phyloP scores from a whole-genome alignment of 768 basidiomycete species.

The Hygrophorus pudorinus region DNA sequence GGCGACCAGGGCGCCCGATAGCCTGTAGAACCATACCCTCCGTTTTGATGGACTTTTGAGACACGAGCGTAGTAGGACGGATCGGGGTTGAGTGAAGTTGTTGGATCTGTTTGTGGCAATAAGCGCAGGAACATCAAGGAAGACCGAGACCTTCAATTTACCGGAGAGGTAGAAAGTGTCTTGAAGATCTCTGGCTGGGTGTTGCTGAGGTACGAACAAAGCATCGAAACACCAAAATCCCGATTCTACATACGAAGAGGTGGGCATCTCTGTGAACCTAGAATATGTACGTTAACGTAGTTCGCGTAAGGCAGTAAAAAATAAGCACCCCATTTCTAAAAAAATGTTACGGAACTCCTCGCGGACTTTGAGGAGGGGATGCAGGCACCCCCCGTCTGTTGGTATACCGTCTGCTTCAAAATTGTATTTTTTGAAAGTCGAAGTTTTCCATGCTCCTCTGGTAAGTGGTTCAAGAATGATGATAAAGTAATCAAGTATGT shows the following conservation, averaged over 20 bases:
- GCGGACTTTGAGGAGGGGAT: conserved; percentile 93
- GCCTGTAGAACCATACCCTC: conserved; percentile 88
- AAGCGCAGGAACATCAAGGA: conserved; percentile 1
- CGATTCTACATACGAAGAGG: conserved; percentile 90
- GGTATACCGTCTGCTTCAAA: conserved; percentile 94
- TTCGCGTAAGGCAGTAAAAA: not conserved
- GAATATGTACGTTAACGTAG: conserved; percentile 1
- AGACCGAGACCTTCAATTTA: conserved; percentile 19
- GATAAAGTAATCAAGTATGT: not conserved
- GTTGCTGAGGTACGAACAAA: conserved; percentile 96
- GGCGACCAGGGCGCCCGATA: conserved; percentile 95
- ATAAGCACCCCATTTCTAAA: conserved; percentile 92
- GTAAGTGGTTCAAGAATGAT: conserved; percentile 5
- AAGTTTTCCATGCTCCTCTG: conserved; percentile 91
- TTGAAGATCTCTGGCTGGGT: conserved; percentile 94
- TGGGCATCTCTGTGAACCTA: conserved; percentile 99
- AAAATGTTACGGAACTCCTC: conserved; percentile 98
- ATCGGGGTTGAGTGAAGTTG: conserved; percentile 63
- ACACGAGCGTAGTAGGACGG: conserved; percentile 81
- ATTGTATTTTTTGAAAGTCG: conserved; percentile 96
- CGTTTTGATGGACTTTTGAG: conserved; percentile 72
- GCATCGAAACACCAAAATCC: conserved; percentile 99
- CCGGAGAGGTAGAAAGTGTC: conserved; percentile 99
- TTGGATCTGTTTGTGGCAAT: conserved; percentile 52
- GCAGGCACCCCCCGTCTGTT: conserved; percentile 84